phyloP scores from a whole-genome alignment of 768 basidiomycete genomes.

The Candolleomyces aberdarensis region DNA sequence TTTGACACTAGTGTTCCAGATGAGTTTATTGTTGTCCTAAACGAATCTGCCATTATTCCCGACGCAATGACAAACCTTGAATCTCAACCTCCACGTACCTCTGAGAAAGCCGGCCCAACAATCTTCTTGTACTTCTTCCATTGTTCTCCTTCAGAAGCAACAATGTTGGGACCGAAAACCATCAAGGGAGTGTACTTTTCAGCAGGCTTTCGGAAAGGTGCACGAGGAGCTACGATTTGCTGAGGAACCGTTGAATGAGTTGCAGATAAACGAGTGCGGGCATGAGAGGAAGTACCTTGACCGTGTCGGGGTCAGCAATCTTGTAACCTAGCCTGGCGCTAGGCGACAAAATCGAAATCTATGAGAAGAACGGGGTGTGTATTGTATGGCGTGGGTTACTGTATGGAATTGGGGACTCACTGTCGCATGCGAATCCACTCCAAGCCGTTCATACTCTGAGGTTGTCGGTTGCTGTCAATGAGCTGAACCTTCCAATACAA shows the following conservation, averaged over 20 bases:
- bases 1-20: conserved; percentile 41
- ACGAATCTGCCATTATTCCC: background rate
- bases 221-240: conserved; percentile 45
- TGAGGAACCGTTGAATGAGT: conserved; percentile 27
- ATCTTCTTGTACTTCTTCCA: conserved; percentile 66
- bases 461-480: background rate
- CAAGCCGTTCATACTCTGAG: background rate
- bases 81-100: conserved; percentile 28
- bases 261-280: conserved; percentile 29
- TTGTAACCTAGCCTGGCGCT: background rate
- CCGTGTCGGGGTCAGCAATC: background rate
- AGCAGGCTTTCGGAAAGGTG: conserved; percentile 52
- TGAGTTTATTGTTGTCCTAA: conserved; percentile 42
- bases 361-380: background rate
- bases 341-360: background rate
- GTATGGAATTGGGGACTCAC: background rate
- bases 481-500: background rate
- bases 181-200: conserved; percentile 36
- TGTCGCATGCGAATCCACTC: background rate
- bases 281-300: background rate
- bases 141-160: conserved; percentile 55
- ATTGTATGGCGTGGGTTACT: background rate
- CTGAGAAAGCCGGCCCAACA: conserved; percentile 55
- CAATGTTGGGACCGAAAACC: conserved; percentile 55
- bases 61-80: too few relatives aligned